Evolutionary conservation across 2,329 filamentous ascomycete species (phyloP).

Genomic region (Orbilia blumenaviensis): DNA sequence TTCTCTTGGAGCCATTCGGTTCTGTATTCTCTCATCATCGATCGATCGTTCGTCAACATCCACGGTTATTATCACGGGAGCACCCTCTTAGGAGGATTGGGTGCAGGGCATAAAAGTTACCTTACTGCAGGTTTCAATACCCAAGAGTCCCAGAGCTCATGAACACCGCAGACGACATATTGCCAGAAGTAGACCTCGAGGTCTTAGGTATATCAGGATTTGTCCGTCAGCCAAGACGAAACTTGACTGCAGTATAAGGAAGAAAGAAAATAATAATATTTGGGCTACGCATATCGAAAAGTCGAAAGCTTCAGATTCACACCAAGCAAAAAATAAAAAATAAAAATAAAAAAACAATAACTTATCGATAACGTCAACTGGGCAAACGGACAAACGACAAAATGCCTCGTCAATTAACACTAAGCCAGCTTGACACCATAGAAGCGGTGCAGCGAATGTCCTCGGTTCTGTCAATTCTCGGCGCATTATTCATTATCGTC

Average conservation of each 20-base stretch:
- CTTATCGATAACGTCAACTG: neutral
- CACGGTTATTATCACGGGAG: constrained; percentile 4
- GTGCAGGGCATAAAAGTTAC: constrained; percentile 11
- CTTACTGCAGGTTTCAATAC: constrained; percentile 13
- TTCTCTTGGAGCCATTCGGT: constrained; percentile 14
- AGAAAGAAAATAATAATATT: no score
- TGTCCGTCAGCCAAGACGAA: neutral
- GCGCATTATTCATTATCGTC: constrained; percentile 75
- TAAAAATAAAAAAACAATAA: no score
- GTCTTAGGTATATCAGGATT: constrained; percentile 12
- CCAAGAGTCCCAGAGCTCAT: neutral
- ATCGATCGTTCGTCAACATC: constrained; percentile 4
- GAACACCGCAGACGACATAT: neutral
- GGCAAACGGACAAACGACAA: constrained; percentile 22
- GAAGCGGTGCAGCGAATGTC: constrained; percentile 64
- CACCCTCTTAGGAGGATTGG: constrained; percentile 28
- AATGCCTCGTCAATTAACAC: constrained; percentile 34
- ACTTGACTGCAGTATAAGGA: neutral
- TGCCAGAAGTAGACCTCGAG: neutral
- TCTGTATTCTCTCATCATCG: constrained; percentile 6
- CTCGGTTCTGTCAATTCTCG: constrained; percentile 75
- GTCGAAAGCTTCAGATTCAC: neutral
- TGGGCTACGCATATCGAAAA: neutral
- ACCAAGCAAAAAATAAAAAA: neutral
- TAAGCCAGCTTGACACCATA: constrained; percentile 19